Evolutionary conservation across 768 basidiomycete genomes (phyloP).

Genomic region (Amanita molliuscula): DNA sequence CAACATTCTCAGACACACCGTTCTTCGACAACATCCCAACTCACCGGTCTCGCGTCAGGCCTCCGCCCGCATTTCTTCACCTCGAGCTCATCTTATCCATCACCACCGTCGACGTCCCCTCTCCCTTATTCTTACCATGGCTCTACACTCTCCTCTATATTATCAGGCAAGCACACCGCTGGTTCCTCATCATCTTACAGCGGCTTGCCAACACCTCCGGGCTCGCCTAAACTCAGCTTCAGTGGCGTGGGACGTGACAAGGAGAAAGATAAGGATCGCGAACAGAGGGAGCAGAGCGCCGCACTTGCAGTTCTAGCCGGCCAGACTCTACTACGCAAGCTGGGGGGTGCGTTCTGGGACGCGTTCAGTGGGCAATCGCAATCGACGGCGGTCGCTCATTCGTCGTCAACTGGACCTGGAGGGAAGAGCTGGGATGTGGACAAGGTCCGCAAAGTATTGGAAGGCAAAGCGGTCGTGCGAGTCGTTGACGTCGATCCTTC

Average conservation of each 20-base stretch:
- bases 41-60: conserved; percentile 27
- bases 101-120: conserved; percentile 12
- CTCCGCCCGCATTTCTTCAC: conserved; percentile 31
- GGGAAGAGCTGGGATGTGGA: conserved; percentile 48
- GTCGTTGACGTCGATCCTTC: conserved; percentile 63
- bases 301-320: conserved; percentile 67
- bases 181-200: not conserved
- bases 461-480: conserved; percentile 70
- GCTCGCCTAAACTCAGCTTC: conserved; percentile 27
- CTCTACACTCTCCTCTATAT: conserved; percentile 16
- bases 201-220: conserved; percentile 33
- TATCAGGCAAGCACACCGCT: conserved; percentile 36
- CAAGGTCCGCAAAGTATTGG: conserved; percentile 72
- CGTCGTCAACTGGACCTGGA: conserved; percentile 10
- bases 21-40: conserved; percentile 16
- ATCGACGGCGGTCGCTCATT: conserved; percentile 15
- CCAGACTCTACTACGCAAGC: conserved; percentile 62
- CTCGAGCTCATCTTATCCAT: conserved; percentile 11
- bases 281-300: conserved; percentile 24
- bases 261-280: conserved; percentile 24
- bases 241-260: conserved; percentile 10
- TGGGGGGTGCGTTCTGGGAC: conserved; percentile 80
- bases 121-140: not conserved
- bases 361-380: conserved; percentile 54
- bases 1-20: conserved; percentile 24